These are phyloP conservation scores for Arabis alpina DNA, from an alignment of 345 rosid species.

Conservation along the genomic window DNA sequence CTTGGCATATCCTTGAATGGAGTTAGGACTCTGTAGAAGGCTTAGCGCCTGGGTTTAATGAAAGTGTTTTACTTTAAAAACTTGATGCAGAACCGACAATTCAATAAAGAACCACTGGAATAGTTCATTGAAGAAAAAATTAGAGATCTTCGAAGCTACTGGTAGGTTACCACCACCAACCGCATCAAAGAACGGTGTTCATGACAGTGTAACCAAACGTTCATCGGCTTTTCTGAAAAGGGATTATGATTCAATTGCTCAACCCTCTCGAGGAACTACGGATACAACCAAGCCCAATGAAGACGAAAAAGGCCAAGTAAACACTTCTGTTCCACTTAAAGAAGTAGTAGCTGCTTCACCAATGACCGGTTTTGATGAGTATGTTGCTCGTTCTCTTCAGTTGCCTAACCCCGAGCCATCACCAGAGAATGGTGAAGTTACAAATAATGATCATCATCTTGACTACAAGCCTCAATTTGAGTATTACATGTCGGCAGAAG, in stretches of 20 bases:
- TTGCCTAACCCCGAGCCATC: slow-evolving; percentile 36
- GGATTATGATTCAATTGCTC: slow-evolving; percentile 58
- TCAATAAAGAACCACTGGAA: slow-evolving; percentile 99
- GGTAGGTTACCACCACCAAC: slow-evolving; percentile 87
- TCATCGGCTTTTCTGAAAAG: slow-evolving; percentile 42
- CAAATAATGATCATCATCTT: slow-evolving; percentile 45
- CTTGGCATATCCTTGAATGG: slow-evolving; percentile 4
- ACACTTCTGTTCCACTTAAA: slow-evolving; percentile 47
- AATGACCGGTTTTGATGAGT: slow-evolving; percentile 48
- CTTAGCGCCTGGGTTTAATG: slow-evolving; percentile 9
- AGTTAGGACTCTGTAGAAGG: slow-evolving; percentile 2
- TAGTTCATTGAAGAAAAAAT: slow-evolving; percentile 92
- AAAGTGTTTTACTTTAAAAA: slow-evolving; percentile 12
- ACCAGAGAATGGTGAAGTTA: slow-evolving; percentile 44
- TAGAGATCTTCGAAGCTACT: slow-evolving; percentile 70
- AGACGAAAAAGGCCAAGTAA: slow-evolving; percentile 52
- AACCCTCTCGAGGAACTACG: slow-evolving; percentile 54
- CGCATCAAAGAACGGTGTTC: slow-evolving; percentile 51
- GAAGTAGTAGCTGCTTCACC: slow-evolving; percentile 57
- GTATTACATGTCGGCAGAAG: slow-evolving; percentile 42
- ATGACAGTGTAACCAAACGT: slow-evolving; percentile 49
- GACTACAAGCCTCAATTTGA: slow-evolving; percentile 59
- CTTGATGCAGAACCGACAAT: slow-evolving; percentile 81
- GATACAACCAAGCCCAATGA: slow-evolving; percentile 51
- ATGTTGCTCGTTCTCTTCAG: slow-evolving; percentile 52